A percentile compares a stretch with the other conserved stretches of the same genome.
Conservation (phyloP, 2,329 filamentous ascomycete genomes). For the Xylaria sp. region DNA sequence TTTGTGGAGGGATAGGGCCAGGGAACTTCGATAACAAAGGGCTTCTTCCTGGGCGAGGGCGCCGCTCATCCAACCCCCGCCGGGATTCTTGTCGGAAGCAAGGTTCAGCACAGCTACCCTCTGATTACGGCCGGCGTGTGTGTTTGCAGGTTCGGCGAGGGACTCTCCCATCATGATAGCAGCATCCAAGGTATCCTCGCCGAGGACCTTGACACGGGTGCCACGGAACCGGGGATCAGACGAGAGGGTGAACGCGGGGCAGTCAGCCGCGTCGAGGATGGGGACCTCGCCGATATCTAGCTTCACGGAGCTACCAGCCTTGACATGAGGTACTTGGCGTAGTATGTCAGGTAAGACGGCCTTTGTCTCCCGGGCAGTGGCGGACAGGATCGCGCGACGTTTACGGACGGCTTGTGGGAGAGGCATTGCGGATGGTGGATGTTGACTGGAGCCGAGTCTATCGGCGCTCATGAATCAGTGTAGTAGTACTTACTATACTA, state of each 20-base stretch:
- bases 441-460: neutral
- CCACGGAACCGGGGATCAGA: conserved; percentile 16
- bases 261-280: conserved; percentile 54
- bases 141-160: conserved; percentile 6
- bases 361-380: conserved; percentile 59
- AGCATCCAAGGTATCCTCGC: conserved; percentile 67
- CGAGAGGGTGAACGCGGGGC: conserved; percentile 52
- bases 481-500: too few relatives aligned
- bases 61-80: conserved; percentile 65
- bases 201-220: conserved; percentile 59
- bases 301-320: conserved; percentile 52
- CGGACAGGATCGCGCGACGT: conserved; percentile 49
- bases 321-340: conserved; percentile 53
- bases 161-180: conserved; percentile 55
- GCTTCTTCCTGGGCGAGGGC: conserved; percentile 68
- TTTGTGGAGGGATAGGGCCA: conserved; percentile 51
- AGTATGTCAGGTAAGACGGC: conserved; percentile 59
- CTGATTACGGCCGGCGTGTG: conserved; percentile 23
- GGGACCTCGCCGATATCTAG: conserved; percentile 52
- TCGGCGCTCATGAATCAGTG: neutral
- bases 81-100: conserved; percentile 60
- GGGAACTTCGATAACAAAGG: conserved; percentile 64
- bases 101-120: conserved; percentile 66
- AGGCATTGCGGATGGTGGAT: conserved; percentile 20
- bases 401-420: conserved; percentile 24